Evolutionary conservation across 768 basidiomycete genomes (phyloP).

Genomic region (Panellus pusillus): DNA sequence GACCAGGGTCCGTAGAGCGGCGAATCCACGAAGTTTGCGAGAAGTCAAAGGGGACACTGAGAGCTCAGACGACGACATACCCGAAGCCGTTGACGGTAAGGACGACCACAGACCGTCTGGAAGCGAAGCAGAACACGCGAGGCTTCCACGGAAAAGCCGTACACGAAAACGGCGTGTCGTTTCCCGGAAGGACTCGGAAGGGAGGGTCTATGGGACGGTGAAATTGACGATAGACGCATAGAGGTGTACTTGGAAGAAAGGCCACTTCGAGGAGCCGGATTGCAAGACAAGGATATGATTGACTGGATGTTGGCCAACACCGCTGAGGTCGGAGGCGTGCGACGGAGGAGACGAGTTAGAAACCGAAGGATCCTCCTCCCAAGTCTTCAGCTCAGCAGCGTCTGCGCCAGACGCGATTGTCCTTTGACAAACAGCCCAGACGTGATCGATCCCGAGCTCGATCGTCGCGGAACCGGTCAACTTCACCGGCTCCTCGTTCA

Average conservation of each 20-base stretch:
- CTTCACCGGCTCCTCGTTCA: conserved; percentile 36
- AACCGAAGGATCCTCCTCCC: conserved; percentile 9
- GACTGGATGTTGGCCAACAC: conserved; percentile 67
- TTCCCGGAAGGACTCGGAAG: conserved; percentile 26
- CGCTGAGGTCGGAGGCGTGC: conserved; percentile 26
- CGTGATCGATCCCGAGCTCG: conserved; percentile 29
- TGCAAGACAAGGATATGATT: conserved; percentile 53
- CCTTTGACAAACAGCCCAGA: conserved; percentile 3
- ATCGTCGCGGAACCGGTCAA: conserved; percentile 50
- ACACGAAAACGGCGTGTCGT: not conserved
- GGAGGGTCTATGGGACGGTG: conserved; percentile 10
- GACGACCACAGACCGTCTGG: conserved; percentile 5
- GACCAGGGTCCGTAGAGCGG: conserved; percentile 41
- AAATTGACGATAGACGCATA: conserved; percentile 31
- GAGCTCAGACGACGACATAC: conserved; percentile 45
- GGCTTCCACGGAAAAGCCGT: conserved; percentile 21
- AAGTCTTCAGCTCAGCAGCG: conserved; percentile 28
- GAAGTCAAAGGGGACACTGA: conserved; percentile 65
- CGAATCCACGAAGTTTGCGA: conserved; percentile 29
- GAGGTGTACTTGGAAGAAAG: conserved; percentile 33
- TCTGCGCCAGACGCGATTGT: conserved; percentile 40
- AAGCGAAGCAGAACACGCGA: conserved; percentile 24
- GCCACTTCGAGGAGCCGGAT: conserved; percentile 22
- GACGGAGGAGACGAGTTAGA: conserved; percentile 23
- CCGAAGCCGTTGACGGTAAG: not conserved